Evolutionary conservation across 2,329 filamentous ascomycete species (phyloP), one percentile per base, ranked within the genome.

Genomic region (Parascedosporium putredinis): DNA sequence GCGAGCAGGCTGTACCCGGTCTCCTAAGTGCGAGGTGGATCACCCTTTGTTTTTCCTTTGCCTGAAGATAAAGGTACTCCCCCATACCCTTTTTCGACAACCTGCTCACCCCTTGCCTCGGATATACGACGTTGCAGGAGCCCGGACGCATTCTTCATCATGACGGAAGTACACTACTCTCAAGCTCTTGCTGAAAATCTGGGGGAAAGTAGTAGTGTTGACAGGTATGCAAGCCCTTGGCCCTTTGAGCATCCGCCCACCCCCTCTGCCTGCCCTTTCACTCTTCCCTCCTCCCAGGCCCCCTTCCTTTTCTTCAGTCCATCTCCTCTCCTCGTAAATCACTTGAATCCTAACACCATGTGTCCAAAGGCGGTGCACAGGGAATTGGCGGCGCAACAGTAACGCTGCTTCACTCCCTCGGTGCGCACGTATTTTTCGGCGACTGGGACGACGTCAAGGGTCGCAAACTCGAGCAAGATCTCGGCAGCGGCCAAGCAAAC

Each of bases 371-470:
- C 20, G 50, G 50, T 7, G 18, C 49, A 6, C 49, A 51, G 18
- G 49, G 49, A 8, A 51, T 51, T 33, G 49, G 49, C 16, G 49
- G 29, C 12, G 43, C 49, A 27, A 47, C 49, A 7, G 49, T 51
- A 5, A 12, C 33, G 10, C 34, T 40, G 9, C 45, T 51, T 9
- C 34, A 51, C 18, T 44, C 22, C 7, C 27, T 38, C 2, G 49
- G 49, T 9, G 20, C 49, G 12, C 49, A 51, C n/a, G 49, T 51
- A 14, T 47, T 47, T 33, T 51, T 51, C 14, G 49, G 49, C 29
- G 49, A 51, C 34, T 47, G 49, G 47, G 47, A 49, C 23, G 47
- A 42, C 10, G 3, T 18, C 34, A 42, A 43, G 36, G 47, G 47
- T 12, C 47, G 23, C 10, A 36, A 31, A 14, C 5, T 49, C 9